phyloP scores from a whole-genome alignment of 2,329 filamentous ascomycete species.

The Epichloe elymi region DNA sequence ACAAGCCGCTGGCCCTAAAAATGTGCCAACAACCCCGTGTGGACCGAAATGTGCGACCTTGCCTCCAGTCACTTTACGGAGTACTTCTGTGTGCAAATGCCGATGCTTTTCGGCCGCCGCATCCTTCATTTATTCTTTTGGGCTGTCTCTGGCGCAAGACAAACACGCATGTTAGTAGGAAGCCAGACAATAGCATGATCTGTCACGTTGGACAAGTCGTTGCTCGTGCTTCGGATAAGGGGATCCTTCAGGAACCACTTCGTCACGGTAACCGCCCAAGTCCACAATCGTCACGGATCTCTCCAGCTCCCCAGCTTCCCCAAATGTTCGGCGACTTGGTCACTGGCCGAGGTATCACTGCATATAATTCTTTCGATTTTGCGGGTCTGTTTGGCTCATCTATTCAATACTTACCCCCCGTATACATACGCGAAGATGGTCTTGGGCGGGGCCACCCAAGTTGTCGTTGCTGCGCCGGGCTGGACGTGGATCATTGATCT shows the following conservation, averaged over 20 bases:
- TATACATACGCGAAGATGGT: not conserved
- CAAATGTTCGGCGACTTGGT: not conserved
- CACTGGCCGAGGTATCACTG: not conserved
- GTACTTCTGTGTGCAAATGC: not conserved
- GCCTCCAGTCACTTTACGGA: too few relatives aligned
- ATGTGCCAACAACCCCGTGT: too few relatives aligned
- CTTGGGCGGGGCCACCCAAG: not conserved
- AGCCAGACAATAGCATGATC: not conserved
- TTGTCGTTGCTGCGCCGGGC: not conserved
- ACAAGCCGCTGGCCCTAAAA: too few relatives aligned
- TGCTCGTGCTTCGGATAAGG: not conserved
- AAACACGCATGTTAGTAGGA: not conserved
- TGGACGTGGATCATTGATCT: not conserved
- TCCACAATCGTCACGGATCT: not conserved
- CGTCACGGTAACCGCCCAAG: not conserved
- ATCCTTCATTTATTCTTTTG: not conserved
- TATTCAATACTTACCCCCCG: not conserved
- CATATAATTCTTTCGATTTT: not conserved
- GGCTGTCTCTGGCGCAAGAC: not conserved
- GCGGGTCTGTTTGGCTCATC: not conserved
- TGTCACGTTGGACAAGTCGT: not conserved
- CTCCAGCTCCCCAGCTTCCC: not conserved
- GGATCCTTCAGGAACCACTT: not conserved
- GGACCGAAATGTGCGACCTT: too few relatives aligned
- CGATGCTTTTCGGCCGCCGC: slow-evolving; percentile 1